Evolutionary conservation across 2,329 filamentous ascomycete genomes (phyloP), one percentile per base, ranked within the genome.

Genomic region (Aspergillus eucalypticola): DNA sequence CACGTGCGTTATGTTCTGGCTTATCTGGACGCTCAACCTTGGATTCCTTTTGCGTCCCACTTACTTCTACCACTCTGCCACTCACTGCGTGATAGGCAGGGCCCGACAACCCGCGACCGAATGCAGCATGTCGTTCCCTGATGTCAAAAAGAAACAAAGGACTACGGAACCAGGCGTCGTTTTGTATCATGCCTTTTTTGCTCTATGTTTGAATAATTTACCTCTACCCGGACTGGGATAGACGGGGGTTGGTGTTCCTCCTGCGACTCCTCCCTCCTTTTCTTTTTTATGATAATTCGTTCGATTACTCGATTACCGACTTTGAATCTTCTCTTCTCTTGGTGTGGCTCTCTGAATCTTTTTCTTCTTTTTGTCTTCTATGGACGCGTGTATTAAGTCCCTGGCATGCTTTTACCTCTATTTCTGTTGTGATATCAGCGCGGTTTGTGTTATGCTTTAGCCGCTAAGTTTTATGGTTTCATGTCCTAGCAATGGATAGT

Each of bases 361-460:
- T 60, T 66, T 64, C 52, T 65, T 56, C 54, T 60, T 52, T 41
- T 56, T 23, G 50, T 66, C 63, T 56, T 69, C 69, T 64, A 61
- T 66, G 64, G 59, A 62, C 58, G 54, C 19, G 59, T 60, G 58
- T 62, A 62, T 63, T 63, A 58, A 62, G 63, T 67, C 63, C 63
- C 62, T 61, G 59, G 60, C 61, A 64, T 65, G 57, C 49, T 61
- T 64, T 64, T 63, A 54, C 61, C 63, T 61, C 44, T 19, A 53
- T 63, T 56, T 61, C 25, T 58, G 62, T 62, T 61, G 59, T 50
- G 46, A 67, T 69, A 67, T 69, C 66, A 67, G 66, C 62, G 64
- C 55, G 56, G 32, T 50, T 64, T 17, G 42, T 54, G 44, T 58
- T 54, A 8, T 35, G 10, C 35, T 60, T 63, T 60, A 41, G 54